phyloP scores from a whole-genome alignment of 352 stramenopile species.

The Phytopythium sindhum region DNA sequence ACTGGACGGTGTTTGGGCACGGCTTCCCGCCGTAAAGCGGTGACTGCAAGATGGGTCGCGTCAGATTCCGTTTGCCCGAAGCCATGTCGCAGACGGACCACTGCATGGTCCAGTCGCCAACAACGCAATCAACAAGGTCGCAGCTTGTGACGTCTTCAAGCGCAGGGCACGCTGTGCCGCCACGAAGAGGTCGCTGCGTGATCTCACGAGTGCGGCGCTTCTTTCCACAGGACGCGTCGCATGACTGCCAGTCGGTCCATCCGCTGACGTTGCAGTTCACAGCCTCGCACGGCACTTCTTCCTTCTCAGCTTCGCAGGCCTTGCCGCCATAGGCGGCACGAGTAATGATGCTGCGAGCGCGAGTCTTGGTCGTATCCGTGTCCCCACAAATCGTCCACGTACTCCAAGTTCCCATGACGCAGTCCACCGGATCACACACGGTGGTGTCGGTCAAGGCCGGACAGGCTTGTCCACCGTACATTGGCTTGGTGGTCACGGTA shows the following conservation, averaged over 20 bases:
- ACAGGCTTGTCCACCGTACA: slow-evolving; percentile 39
- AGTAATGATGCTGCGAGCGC: slow-evolving; percentile 25
- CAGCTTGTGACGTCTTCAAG: slow-evolving; percentile 38
- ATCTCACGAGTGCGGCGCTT: slow-evolving; percentile 35
- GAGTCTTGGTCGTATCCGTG: slow-evolving; percentile 20
- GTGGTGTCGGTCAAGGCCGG: slow-evolving; percentile 18
- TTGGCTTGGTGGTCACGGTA: slow-evolving; percentile 17
- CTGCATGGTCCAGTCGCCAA: slow-evolving; percentile 29
- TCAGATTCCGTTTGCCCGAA: slow-evolving; percentile 29
- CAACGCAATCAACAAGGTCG: slow-evolving; percentile 35
- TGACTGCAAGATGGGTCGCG: slow-evolving; percentile 28
- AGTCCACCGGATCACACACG: slow-evolving; percentile 46
- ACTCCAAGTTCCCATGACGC: slow-evolving; percentile 29
- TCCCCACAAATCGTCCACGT: slow-evolving; percentile 31
- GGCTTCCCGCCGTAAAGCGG: slow-evolving; percentile 32
- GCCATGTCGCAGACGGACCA: slow-evolving; percentile 34
- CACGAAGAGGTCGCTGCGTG: slow-evolving; percentile 26
- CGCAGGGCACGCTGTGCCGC: slow-evolving; percentile 22
- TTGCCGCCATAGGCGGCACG: slow-evolving; percentile 36
- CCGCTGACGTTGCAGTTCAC: slow-evolving; percentile 43
- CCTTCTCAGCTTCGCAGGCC: slow-evolving; percentile 16
- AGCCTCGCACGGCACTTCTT: slow-evolving; percentile 40
- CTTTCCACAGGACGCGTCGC: slow-evolving; percentile 33
- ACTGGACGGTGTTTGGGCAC: slow-evolving; percentile 28
- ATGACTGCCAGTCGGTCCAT: slow-evolving; percentile 43